Evolutionary conservation across 2,329 filamentous ascomycete species (phyloP).

Genomic region (Chalaropsis ovoidea): DNA sequence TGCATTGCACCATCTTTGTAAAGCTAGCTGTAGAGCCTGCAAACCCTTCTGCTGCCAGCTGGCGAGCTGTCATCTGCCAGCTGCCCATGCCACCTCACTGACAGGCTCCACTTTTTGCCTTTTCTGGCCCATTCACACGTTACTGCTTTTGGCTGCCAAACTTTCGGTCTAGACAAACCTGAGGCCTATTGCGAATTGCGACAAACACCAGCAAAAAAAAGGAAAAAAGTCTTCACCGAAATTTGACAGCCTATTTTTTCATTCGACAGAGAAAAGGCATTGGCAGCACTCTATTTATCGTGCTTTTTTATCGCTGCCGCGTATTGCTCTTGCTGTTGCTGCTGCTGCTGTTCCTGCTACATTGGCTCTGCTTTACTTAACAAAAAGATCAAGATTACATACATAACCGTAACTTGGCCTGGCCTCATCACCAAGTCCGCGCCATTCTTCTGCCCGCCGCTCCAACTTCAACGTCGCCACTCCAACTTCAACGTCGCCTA

Average conservation of each 20-base stretch:
- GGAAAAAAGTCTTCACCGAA: neutral
- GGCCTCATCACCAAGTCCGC: too few relatives aligned
- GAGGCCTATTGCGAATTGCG: slow-evolving; percentile 4
- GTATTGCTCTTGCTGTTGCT: neutral
- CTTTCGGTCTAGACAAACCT: slow-evolving; percentile 6
- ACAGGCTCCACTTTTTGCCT: neutral
- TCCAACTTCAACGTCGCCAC: neutral
- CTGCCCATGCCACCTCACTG: neutral
- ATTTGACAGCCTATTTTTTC: neutral
- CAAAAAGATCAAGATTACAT: too few relatives aligned
- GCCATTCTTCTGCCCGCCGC: neutral
- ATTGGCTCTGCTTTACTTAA: too few relatives aligned
- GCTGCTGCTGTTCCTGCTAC: neutral
- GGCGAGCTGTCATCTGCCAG: too few relatives aligned
- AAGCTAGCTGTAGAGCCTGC: too few relatives aligned
- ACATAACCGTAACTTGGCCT: too few relatives aligned
- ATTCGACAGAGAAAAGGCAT: neutral
- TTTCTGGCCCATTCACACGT: slow-evolving; percentile 1
- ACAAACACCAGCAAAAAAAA: slow-evolving; percentile 1
- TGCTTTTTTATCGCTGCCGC: neutral
- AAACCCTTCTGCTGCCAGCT: too few relatives aligned
- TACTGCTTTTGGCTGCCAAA: slow-evolving; percentile 1
- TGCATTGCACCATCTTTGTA: neutral
- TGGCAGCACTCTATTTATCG: neutral
- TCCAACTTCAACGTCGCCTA: too few relatives aligned